Evolutionary conservation across 2,329 filamentous ascomycete species (phyloP), one percentile per base, ranked within the genome.

Genomic region (Calonectria naviculata): DNA sequence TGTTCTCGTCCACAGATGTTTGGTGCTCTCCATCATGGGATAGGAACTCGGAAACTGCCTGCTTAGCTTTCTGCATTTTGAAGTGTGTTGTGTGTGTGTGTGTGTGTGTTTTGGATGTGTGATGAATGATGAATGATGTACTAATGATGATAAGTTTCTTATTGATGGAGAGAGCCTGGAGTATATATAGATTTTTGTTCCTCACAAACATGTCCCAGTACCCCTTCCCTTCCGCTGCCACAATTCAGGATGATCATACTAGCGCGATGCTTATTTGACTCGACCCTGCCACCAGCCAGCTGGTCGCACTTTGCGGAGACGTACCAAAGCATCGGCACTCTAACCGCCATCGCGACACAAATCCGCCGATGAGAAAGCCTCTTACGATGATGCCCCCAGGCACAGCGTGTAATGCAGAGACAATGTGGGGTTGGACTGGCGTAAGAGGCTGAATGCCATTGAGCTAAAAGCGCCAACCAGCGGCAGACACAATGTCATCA

Each of bases 1-100:
- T 87, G 10, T 87, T 87, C 82, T 94, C 90, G 72, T 94, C 89
- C 5, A 94, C 90, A 17, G 89, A 92, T n/a, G 92, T 94, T 78
- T 92, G 90, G 76, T 93, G 88, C 73, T 93, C 89, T 68, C 91
- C 91, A 68, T 89, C 85, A 76, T 88, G 87, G 79, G 82, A 85
- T 76, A 92, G 87, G 84, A 93, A 92, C 78, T 88, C 87, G 56
- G 84, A 83, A 77, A 93, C 87, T 71, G 88, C 89, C 78, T 87
- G 85, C 85, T 91, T 93, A 44, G 91, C 90, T 80, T 90, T 90
- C 19, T 93, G 87, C 91, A 93, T 92, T 38, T 15, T 74, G 54
- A n/a, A 29, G n/a, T 41, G 5, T 17, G 54, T 46, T 24, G 38
- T 62, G 31, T 36, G 29, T 13, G 19, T 13, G 21, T 10, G 29